These are phyloP conservation scores for carrot (Daucus carota) DNA, from an alignment of 129 eudicot genomes.

Conservation along the genomic window DNA sequence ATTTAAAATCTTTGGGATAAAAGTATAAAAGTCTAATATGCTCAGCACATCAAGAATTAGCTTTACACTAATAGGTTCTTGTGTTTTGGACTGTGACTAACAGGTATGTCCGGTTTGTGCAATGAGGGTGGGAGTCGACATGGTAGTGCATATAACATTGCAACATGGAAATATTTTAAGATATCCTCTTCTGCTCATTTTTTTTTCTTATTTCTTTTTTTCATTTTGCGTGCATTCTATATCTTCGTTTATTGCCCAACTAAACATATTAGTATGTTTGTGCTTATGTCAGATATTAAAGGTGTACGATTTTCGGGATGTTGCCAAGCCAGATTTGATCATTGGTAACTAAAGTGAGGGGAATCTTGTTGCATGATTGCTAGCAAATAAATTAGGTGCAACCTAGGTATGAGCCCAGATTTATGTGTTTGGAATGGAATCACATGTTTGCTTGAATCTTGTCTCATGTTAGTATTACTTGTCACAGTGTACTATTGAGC, in stretches of 20 bases:
- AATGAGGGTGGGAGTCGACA: slow-evolving; percentile 86
- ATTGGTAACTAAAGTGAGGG: too few species aligned
- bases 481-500: too few species aligned
- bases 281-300: too few species aligned
- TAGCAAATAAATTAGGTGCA: too few species aligned
- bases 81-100: slow-evolving; percentile 4
- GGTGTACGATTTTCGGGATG: slow-evolving; percentile 41
- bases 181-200: slow-evolving; percentile 66
- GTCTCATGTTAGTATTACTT: too few species aligned
- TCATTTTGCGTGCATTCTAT: background rate
- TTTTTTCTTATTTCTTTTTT: too few species aligned
- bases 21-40: background rate
- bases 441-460: too few species aligned
- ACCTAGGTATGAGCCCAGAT: too few species aligned
- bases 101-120: slow-evolving; percentile 99
- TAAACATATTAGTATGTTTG: background rate
- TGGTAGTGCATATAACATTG: slow-evolving; percentile 98
- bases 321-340: too few species aligned
- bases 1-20: too few species aligned
- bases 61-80: background rate
- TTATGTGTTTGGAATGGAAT: too few species aligned
- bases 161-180: slow-evolving; percentile 88
- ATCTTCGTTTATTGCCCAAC: background rate
- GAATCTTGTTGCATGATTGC: too few species aligned
- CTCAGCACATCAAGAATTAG: background rate